Percentiles rank a stretch among this genome's conserved stretches.
phyloP scores from a whole-genome alignment of 2,329 filamentous ascomycete species.

The Harringtonia lauricola region DNA sequence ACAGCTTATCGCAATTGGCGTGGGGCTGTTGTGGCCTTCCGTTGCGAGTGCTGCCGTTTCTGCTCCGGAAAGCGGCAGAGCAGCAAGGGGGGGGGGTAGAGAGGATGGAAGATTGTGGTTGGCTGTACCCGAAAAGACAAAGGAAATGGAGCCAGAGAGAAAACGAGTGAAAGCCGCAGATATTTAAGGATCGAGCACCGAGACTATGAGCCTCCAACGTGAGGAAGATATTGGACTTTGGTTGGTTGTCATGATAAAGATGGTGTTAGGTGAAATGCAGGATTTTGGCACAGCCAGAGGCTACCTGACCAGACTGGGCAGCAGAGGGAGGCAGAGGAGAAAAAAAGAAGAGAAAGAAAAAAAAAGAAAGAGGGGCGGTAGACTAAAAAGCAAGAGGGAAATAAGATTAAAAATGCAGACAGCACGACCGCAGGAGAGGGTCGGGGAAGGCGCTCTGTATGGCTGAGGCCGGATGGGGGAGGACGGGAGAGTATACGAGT shows the following conservation, averaged over 20 bases:
- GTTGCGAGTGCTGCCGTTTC: constrained; percentile 1
- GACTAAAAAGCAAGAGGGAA: constrained; percentile 2
- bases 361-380: constrained; percentile 4
- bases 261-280: constrained; percentile 17
- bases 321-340: not conserved
- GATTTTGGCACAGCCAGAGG: constrained; percentile 11
- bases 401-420: not conserved
- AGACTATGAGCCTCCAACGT: constrained; percentile 32
- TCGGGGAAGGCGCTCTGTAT: not conserved
- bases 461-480: constrained; percentile 2
- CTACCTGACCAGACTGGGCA: not conserved
- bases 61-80: not conserved
- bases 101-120: not conserved
- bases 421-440: not conserved
- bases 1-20: constrained; percentile 12
- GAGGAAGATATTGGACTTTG: constrained; percentile 28
- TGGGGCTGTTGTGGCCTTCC: constrained; percentile 12
- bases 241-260: constrained; percentile 36
- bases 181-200: constrained; percentile 30
- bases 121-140: not conserved
- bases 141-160: not conserved
- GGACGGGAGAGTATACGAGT: constrained; percentile 3
- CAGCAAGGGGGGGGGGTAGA: constrained; percentile 1
- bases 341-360: constrained; percentile 1
- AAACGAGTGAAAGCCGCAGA: not conserved